Percentiles rank a stretch among this genome's conserved stretches.
Conservation (phyloP, 2,329 filamentous ascomycete species). For the Fusarium bulbicola region DNA sequence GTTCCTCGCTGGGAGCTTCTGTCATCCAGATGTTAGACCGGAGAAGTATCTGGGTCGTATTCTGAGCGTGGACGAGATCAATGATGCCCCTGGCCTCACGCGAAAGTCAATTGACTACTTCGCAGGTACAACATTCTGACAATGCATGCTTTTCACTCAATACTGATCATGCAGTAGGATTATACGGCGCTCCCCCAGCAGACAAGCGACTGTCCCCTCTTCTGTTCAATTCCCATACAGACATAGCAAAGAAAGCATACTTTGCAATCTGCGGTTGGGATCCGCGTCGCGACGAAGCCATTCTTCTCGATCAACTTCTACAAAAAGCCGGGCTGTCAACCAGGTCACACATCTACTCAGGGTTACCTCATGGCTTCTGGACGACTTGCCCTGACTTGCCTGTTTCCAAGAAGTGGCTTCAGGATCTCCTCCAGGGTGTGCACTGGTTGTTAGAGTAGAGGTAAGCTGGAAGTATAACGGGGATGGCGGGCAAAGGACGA, state of each 20-base stretch:
- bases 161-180: constrained; percentile 15
- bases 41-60: constrained; percentile 47
- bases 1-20: constrained; percentile 57
- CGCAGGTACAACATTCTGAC: constrained; percentile 28
- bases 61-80: constrained; percentile 50
- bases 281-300: constrained; percentile 58
- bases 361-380: constrained; percentile 54
- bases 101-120: constrained; percentile 49
- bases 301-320: constrained; percentile 55
- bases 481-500: neutral
- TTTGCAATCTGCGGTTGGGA: constrained; percentile 60
- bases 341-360: constrained; percentile 52
- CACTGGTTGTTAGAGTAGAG: constrained; percentile 32
- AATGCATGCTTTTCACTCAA: no score
- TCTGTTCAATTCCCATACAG: constrained; percentile 45
- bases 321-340: constrained; percentile 46
- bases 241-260: constrained; percentile 48
- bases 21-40: constrained; percentile 52
- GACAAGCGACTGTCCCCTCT: constrained; percentile 53
- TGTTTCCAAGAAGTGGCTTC: constrained; percentile 44
- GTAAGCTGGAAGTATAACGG: neutral
- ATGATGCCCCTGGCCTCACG: constrained; percentile 47
- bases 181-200: constrained; percentile 42
- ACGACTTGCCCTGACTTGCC: constrained; percentile 49
- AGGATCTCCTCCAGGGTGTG: constrained; percentile 40